Percentiles rank a stretch among this genome's conserved stretches.
Conservation (phyloP, 2,329 filamentous ascomycete genomes). For the Aspergillus proliferans region DNA sequence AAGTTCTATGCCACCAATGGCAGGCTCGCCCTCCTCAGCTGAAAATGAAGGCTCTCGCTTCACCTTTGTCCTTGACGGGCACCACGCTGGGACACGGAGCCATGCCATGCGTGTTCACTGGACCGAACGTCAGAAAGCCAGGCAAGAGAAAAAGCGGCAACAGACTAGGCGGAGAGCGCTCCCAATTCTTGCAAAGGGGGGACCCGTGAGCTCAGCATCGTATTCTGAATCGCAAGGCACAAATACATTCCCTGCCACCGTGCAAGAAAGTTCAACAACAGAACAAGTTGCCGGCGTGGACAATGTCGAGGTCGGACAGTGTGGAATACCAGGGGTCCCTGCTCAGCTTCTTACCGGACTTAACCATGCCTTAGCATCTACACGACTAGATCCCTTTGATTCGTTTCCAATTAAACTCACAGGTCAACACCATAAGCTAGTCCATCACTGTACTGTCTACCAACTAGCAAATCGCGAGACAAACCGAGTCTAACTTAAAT, state of each 20-base stretch:
- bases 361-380: constrained; percentile 22
- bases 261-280: not conserved
- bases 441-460: constrained; percentile 29
- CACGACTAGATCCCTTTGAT: constrained; percentile 31
- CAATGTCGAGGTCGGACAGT: not conserved
- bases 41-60: constrained; percentile 9
- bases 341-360: constrained; percentile 20
- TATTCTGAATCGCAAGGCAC: not conserved
- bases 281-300: not conserved
- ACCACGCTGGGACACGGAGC: constrained; percentile 20
- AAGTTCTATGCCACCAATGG: too few species aligned
- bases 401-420: constrained; percentile 29
- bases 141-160: constrained; percentile 7
- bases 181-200: constrained; percentile 2
- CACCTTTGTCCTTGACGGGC: constrained; percentile 16
- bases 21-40: not conserved
- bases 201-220: not conserved
- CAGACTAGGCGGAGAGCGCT: not conserved
- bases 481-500: not conserved
- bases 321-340: constrained; percentile 5
- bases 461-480: not conserved
- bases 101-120: constrained; percentile 36
- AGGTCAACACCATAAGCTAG: constrained; percentile 29
- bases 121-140: constrained; percentile 21
- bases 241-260: not conserved